Conservation (phyloP, 2,329 filamentous ascomycete genomes). For the Arthrobotrys entomopaga region DNA sequence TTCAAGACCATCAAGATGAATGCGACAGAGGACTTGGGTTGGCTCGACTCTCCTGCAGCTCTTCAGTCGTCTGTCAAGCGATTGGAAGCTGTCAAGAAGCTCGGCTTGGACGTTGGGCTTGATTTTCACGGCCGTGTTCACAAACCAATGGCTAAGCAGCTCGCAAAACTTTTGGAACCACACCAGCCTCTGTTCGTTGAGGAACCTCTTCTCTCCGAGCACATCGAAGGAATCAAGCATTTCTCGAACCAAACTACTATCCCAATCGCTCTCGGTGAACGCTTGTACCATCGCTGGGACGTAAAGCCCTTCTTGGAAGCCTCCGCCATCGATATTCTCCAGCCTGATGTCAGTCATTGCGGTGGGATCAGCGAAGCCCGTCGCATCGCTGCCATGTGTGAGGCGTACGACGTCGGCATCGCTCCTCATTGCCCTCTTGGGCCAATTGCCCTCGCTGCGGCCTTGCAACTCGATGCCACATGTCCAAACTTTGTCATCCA, state of each 20-base stretch:
- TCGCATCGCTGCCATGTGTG: slow-evolving; percentile 75
- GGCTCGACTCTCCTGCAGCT: slow-evolving; percentile 76
- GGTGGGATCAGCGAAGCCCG: slow-evolving; percentile 78
- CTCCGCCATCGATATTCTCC: slow-evolving; percentile 75
- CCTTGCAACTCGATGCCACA: slow-evolving; percentile 72
- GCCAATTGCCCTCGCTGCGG: slow-evolving; percentile 77
- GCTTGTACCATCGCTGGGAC: slow-evolving; percentile 78
- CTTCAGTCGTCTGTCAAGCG: slow-evolving; percentile 74
- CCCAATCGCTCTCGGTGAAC: slow-evolving; percentile 78
- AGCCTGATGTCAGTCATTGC: slow-evolving; percentile 77
- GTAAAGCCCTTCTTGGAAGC: slow-evolving; percentile 77
- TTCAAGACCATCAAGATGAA: slow-evolving; percentile 81
- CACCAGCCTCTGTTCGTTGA: slow-evolving; percentile 79
- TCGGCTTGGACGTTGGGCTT: slow-evolving; percentile 77
- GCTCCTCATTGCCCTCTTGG: slow-evolving; percentile 80
- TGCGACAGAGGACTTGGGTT: slow-evolving; percentile 77
- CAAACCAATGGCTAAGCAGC: slow-evolving; percentile 82
- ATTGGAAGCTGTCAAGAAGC: slow-evolving; percentile 73
- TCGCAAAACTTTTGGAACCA: slow-evolving; percentile 74
- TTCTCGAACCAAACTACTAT: slow-evolving; percentile 69
- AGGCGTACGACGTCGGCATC: slow-evolving; percentile 73
- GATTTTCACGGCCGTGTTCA: slow-evolving; percentile 83
- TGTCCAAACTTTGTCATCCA: slow-evolving; percentile 76
- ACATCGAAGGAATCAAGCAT: slow-evolving; percentile 72
- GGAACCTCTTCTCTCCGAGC: slow-evolving; percentile 76